Conservation (phyloP, 768 basidiomycete species). For the Russula brevipes region DNA sequence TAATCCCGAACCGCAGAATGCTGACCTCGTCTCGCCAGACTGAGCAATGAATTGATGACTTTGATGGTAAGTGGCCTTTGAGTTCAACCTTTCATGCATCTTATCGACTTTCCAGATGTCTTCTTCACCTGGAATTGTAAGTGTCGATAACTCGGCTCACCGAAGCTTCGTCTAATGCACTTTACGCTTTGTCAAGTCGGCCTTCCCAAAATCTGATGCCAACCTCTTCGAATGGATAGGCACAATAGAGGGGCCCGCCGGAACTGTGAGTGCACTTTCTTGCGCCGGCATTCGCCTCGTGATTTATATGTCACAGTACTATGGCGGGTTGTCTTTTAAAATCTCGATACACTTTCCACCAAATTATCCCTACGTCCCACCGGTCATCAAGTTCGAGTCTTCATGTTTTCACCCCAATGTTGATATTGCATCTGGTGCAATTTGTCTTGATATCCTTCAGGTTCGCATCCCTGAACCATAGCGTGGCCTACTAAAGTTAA, state of each 20-base stretch:
- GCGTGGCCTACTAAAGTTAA: conserved; percentile 3
- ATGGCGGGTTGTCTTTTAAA: conserved; percentile 73
- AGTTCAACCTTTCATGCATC: background rate
- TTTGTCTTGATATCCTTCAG: conserved; percentile 87
- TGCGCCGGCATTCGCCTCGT: conserved; percentile 1
- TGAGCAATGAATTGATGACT: conserved; percentile 82
- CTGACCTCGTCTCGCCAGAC: conserved; percentile 36
- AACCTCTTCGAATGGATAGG: conserved; percentile 90
- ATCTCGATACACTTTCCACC: conserved; percentile 81
- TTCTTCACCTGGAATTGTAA: conserved; percentile 79
- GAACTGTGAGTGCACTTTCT: conserved; percentile 49
- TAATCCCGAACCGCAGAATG: conserved; percentile 7
- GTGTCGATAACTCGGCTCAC: conserved; percentile 29
- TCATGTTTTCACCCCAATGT: conserved; percentile 93
- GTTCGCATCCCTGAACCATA: conserved; percentile 33
- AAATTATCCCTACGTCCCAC: conserved; percentile 85
- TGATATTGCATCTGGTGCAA: conserved; percentile 68
- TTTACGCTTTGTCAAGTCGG: conserved; percentile 49
- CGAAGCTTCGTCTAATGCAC: background rate
- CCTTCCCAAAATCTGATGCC: conserved; percentile 81
- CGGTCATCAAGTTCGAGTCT: conserved; percentile 80
- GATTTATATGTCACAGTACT: conserved; percentile 46
- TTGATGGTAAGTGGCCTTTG: conserved; percentile 60
- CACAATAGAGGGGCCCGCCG: conserved; percentile 76
- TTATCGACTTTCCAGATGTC: conserved; percentile 56